Evolutionary conservation across 2,329 filamentous ascomycete genomes (phyloP), one percentile per base, ranked within the genome.

Genomic region (Penicillium capsulatum): DNA sequence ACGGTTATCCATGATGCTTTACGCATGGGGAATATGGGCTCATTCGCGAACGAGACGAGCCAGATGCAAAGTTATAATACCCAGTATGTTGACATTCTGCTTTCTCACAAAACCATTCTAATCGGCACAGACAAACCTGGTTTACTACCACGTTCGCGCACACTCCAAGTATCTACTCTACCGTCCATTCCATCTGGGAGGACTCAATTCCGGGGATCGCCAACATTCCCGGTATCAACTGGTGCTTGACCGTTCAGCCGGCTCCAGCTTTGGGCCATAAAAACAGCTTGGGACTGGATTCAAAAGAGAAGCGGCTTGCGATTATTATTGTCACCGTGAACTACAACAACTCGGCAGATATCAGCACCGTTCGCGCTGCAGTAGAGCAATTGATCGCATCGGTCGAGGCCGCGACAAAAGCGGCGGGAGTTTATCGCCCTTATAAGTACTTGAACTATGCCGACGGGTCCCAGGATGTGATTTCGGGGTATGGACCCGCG

Each of bases 401-500:
- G 11, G 5, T 31, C 3, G 17, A 31, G 14, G 8, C 9, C 8
- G 10, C 14, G 13, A 16, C 30, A 7, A 14, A 16, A 16, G 30
- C 14, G 10, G 8, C 8, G 3, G 30, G 14, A 4, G 30, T 14
- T 5, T 10, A 13, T 17, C 9, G 5, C 17, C 13, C 14, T 14
- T 31, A 13, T n/a, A 17, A 28, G 17, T 29, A 30, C 28, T 28
- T 28, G 11, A 36, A 36, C 8, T 36, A 36, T 13, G 34, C 34
- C 11, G 34, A 27, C 3, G 16, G 15, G 7, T 24, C 22, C 3
- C 34, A 36, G 15, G 16, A 17, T 15, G 22, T 28, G 15, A 27
- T 36, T 16, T 16, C 17, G 11, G 26, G 34, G 2, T 36, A 36
- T 19, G 34, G 34, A 14, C 7, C 15, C 14, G 15, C 27, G 22